Base-by-base conservation (phyloP, 2,329 filamentous ascomycete genomes). In the Pseudodiploospora longispora region DNA sequence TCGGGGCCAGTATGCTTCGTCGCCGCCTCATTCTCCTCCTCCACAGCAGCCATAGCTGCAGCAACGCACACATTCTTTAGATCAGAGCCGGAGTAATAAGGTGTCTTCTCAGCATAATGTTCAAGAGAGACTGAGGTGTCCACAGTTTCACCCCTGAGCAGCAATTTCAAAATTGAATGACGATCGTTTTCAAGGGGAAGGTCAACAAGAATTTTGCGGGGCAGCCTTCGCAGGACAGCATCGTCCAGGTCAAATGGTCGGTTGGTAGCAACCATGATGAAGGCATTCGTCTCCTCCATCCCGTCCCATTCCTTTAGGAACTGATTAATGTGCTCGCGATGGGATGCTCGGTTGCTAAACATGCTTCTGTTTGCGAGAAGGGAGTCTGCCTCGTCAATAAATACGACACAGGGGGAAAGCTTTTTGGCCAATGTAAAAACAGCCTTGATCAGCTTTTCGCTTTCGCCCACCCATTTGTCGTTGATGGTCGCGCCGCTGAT, bases 211-310 rank as follows among this genome's bases (percentile, higher is more conserved):
- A 91, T 69, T 36, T 84, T 77, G 43, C 86, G 72, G 2, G 86
- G 86, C 27, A 90, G 68, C 9, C 86, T 76, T n/a, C 87, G 75
- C 38, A 93, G 73, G 7, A 93, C 85, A 7, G 87, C 87, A 55
- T 93, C 87, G 56, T 98, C 93, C 1, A 98, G 78, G 58, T 97
- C 93, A 57, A 95, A 96, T 0, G 93, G 93, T 7, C 91, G 76
- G 63, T 98, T 97, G 6, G 90, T 97, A 29, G 93, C 91, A 0
- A 97, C 89, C 89, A 98, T 96, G 63, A 98, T 91, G 62, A 98
- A 97, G 3, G 91, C 88, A 12, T 85, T 85, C 38, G 82, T 77
- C 54, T 86, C 85, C 43, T 72, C 71, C 71, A 97, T 83, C 8
- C 93, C 93, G 55, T 97, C 93, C 93, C 91, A 97, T 62, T 97